Evolutionary conservation across 306 rosid genomes (phyloP).

Genomic region (Fragaria vesca): DNA sequence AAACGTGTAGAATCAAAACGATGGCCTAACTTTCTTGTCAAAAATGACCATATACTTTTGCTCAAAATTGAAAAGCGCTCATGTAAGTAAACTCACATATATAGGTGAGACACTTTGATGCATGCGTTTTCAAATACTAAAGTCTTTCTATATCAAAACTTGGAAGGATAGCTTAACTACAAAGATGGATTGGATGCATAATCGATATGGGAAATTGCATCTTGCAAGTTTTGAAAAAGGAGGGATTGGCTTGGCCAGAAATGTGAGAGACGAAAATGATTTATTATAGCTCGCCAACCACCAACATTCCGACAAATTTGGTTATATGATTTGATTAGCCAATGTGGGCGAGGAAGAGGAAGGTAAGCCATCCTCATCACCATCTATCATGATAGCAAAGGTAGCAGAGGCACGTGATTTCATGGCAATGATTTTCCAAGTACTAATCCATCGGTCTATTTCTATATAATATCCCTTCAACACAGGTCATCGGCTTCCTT

Average conservation of each 20-base stretch:
- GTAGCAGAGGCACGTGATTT: slow-evolving; percentile 56
- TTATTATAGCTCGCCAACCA: slow-evolving; percentile 48
- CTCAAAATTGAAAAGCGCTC: too few relatives aligned
- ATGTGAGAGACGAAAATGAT: slow-evolving; percentile 37
- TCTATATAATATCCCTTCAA: not conserved
- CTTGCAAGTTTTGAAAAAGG: not conserved
- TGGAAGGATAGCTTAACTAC: not conserved
- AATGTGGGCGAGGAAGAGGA: slow-evolving; percentile 28
- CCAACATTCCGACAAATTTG: slow-evolving; percentile 81
- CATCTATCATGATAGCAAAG: slow-evolving; percentile 29
- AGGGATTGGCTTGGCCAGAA: slow-evolving; percentile 37
- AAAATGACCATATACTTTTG: too few relatives aligned
- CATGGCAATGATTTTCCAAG: slow-evolving; percentile 11
- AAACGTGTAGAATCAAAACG: too few relatives aligned
- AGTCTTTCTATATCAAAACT: not conserved
- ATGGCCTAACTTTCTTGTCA: too few relatives aligned
- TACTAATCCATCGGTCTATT: not conserved
- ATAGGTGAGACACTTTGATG: too few relatives aligned
- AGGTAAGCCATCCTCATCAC: slow-evolving; percentile 77
- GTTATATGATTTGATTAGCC: slow-evolving; percentile 42
- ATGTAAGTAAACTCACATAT: too few relatives aligned
- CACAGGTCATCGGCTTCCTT: not conserved
- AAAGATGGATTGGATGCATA: not conserved
- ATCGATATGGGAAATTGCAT: not conserved
- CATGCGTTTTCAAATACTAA: too few relatives aligned